Evolutionary conservation across 257 asterid species (phyloP), one percentile per base, ranked within the genome.

Genomic region (Petunia axillaris): DNA sequence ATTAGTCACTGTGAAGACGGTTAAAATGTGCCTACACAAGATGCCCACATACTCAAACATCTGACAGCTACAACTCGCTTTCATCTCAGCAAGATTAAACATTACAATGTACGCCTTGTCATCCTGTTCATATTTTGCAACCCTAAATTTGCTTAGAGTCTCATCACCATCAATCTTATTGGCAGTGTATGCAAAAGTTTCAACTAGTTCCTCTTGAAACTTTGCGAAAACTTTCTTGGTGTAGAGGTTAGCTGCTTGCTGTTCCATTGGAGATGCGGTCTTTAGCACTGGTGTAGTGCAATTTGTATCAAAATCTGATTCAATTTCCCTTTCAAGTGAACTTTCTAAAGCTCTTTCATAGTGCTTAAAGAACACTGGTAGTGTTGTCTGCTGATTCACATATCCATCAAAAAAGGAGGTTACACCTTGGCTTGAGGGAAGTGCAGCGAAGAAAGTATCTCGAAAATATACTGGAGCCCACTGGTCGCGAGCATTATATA

Each of bases 211-310:
- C 83, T 89, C 97, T 80, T 93, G 97, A 87, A 93, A 93, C 88
- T 87, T 91, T 25, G 90, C 85, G 81, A 93, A 93, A 76, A 90
- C 89, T 65, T 85, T 93, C 81, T 87, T 91, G 15, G 97, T 91
- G 81, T 89, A 93, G 25, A 89, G 80, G 83, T 88, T 90, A 77
- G 94, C 90, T 64, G 91, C 92, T 83, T 91, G 96, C 76, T 91
- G 93, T 84, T 93, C 97, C 96, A 93, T 93, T 46, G 97, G 97
- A 53, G 97, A 93, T 43, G 96, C 94, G 46, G 97, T 93, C 89
- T 87, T 93, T 80, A 89, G 82, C 76, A 86, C 81, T 70, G 96
- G 96, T 62, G 85, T 84, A 41, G 91, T 76, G 80, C 85, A 84
- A 64, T 86, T 80, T 57, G 93, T 91, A 80, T 89, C 89, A 82